phyloP scores from a whole-genome alignment of 495 filamentous ascomycete genomes.

The Astrocystis sublimbata region DNA sequence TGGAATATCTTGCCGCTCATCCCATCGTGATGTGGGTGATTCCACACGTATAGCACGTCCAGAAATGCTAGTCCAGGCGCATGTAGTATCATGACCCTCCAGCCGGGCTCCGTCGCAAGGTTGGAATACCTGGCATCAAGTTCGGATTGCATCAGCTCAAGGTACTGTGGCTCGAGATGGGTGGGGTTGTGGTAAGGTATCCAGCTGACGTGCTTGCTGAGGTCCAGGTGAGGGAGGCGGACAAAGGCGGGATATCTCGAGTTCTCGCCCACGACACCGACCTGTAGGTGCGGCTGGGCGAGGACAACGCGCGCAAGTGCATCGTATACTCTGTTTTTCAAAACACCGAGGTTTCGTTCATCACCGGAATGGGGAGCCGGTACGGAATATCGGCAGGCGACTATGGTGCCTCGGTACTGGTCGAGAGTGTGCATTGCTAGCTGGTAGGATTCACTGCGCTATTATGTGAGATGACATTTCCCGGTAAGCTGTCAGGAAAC shows the following conservation, averaged over 20 bases:
- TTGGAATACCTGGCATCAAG: too few species aligned
- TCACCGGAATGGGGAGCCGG: background rate
- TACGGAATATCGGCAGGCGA: background rate
- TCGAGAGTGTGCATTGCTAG: background rate
- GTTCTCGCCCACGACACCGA: background rate
- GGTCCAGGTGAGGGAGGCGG: background rate
- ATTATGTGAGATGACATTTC: too few species aligned
- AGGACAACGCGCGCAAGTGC: background rate
- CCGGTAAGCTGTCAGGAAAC: too few species aligned
- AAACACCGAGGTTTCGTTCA: background rate
- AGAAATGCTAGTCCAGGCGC: too few species aligned
- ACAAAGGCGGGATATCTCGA: background rate
- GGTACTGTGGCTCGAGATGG: too few species aligned
- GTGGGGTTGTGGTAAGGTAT: background rate
- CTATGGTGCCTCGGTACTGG: background rate
- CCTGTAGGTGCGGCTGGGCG: background rate
- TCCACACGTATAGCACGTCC: too few species aligned
- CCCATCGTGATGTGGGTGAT: too few species aligned
- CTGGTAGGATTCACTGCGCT: background rate
- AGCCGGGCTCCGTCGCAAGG: too few species aligned
- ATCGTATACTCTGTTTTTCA: background rate
- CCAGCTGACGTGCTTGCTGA: background rate
- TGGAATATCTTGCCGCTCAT: too few species aligned
- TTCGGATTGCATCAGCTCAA: too few species aligned
- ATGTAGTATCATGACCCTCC: too few species aligned